Base-by-base conservation (phyloP, 2,329 filamentous ascomycete genomes). In the Penicillium sp. region DNA sequence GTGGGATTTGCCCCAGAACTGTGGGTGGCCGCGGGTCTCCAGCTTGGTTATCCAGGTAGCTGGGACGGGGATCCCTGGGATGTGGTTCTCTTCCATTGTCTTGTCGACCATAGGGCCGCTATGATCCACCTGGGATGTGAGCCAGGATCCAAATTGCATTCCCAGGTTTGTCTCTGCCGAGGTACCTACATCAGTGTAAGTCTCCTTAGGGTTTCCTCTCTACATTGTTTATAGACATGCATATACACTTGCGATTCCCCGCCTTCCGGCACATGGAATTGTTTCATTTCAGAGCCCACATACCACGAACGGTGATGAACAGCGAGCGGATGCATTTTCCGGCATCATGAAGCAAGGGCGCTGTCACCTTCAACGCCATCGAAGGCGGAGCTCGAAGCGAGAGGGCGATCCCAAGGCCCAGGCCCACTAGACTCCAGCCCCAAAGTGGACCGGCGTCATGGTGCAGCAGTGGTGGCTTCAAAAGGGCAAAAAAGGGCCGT, bases 41-140 rank as follows among this genome's bases (percentile, higher is more conserved):
- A 54, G 50, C 23, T 10, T 19, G 6, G 13, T n/a, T 55, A 61
- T 64, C 61, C 61, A 60, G 61, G 61, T 61, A 58, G 24, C 45
- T 51, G 61, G 61, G 58, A 58, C 33, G 48, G 18, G 16, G 33
- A 49, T 51, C 26, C 39, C 21, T 36, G 26, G 19, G 6, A 19
- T 26, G 13, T 21, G 18, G 28, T 42, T n/a, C 16, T 42, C 26
- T 42, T 14, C 34, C 37, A 40, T 40, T 40, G 19, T 40, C 5
- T 11, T 23, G 19, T 43, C 14, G n/a, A 13, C 21, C 9, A 14
- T 28, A 19, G 23, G 13, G 19, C 37, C 21, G 19, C 19, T 23
- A 28, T 43, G 39, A 43, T 43, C 39, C 39, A 43, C 24, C 39
- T 43, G 24, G 8, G 23, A 26, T 43, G 39, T 43, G 14, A 16